A percentile compares a stretch with the other conserved stretches of the same genome.
phyloP scores from a whole-genome alignment of 2,329 filamentous ascomycete species.

The Apiospora rasikravindrae region DNA sequence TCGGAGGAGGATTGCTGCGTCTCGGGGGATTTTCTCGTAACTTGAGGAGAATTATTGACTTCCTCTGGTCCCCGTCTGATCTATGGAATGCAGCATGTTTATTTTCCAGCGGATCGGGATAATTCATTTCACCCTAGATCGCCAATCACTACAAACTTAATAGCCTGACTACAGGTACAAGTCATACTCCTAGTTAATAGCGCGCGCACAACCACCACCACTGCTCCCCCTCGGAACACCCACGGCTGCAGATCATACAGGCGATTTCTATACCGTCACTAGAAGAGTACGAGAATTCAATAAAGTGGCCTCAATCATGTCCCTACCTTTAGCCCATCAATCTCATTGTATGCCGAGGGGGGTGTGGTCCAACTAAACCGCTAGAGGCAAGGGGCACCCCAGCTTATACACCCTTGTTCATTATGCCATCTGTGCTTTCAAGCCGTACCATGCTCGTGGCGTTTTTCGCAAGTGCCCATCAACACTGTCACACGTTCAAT shows the following conservation, averaged over 20 bases:
- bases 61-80: slow-evolving; percentile 2
- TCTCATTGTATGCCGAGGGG: slow-evolving; percentile 5
- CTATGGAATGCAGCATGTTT: slow-evolving; percentile 9
- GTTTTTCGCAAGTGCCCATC: slow-evolving; percentile 10
- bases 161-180: not conserved
- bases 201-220: not conserved
- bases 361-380: slow-evolving; percentile 14
- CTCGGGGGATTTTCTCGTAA: slow-evolving; percentile 12
- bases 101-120: slow-evolving; percentile 1
- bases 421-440: slow-evolving; percentile 17
- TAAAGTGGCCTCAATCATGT: slow-evolving; percentile 12
- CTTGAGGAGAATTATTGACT: slow-evolving; percentile 16
- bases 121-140: slow-evolving; percentile 8
- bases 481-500: not conserved
- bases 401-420: slow-evolving; percentile 13
- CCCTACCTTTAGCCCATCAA: not conserved
- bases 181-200: not conserved
- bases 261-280: slow-evolving; percentile 10
- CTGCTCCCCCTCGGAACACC: not conserved
- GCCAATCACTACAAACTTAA: not conserved
- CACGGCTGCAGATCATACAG: not conserved
- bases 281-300: slow-evolving; percentile 16
- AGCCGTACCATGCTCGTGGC: slow-evolving; percentile 15
- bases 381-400: slow-evolving; percentile 14
- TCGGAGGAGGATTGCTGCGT: slow-evolving; percentile 3